A percentile compares a stretch with the other conserved stretches of the same genome.
Evolutionary conservation across 169 alveolate species (phyloP).

Genomic region (Plasmodium relictum): DNA sequence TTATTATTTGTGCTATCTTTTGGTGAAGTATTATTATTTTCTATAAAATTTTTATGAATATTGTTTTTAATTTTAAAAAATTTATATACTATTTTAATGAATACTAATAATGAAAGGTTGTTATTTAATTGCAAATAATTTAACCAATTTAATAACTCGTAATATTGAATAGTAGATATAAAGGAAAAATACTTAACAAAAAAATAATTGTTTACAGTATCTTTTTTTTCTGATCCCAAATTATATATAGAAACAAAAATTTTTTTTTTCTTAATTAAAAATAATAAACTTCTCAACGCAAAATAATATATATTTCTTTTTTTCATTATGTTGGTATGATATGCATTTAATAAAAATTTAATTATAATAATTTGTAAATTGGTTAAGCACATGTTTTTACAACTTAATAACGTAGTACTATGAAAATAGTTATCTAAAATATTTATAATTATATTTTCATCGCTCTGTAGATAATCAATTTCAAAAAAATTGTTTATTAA

Average conservation of each 20-base stretch:
- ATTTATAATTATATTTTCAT: slow-evolving; percentile 11
- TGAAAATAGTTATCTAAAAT: slow-evolving; percentile 20
- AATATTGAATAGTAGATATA: slow-evolving; percentile 21
- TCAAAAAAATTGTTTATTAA: slow-evolving; percentile 10
- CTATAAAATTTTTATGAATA: neutral
- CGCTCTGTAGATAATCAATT: neutral
- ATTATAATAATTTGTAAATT: slow-evolving; percentile 33
- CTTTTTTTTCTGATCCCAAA: neutral
- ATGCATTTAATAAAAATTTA: slow-evolving; percentile 21
- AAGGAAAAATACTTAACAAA: slow-evolving; percentile 21
- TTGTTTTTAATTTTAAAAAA: slow-evolving; percentile 17
- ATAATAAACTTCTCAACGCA: slow-evolving; percentile 41
- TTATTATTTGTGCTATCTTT: neutral
- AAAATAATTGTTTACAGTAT: neutral
- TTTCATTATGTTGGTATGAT: slow-evolving; percentile 27
- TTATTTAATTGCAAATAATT: slow-evolving; percentile 2
- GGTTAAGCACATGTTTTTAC: slow-evolving; percentile 6
- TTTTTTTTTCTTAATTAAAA: slow-evolving; percentile 35
- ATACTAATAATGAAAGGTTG: slow-evolving; percentile 2
- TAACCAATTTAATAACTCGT: slow-evolving; percentile 22
- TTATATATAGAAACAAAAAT: neutral
- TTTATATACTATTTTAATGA: slow-evolving; percentile 28
- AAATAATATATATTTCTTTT: slow-evolving; percentile 21
- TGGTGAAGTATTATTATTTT: neutral
- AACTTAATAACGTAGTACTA: slow-evolving; percentile 38